phyloP scores from a whole-genome alignment of 2,329 filamentous ascomycete genomes.

The Chrysoporthe deuterocubensis region DNA sequence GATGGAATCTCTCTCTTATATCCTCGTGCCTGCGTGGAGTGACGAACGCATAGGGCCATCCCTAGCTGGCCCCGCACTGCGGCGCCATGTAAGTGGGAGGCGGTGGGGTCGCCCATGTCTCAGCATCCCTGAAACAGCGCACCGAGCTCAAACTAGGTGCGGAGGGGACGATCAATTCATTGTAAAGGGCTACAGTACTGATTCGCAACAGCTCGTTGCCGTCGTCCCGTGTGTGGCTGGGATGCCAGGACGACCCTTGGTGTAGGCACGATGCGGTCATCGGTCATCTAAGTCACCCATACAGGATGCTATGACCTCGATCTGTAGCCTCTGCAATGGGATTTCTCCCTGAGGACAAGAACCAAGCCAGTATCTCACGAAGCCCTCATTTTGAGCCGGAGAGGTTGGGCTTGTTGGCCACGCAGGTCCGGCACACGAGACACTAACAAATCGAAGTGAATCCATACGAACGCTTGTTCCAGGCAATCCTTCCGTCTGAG shows the following conservation, averaged over 20 bases:
- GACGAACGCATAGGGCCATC: background rate
- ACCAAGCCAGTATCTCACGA: too few relatives aligned
- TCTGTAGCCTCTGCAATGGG: too few relatives aligned
- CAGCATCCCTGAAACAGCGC: background rate
- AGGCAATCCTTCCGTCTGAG: background rate
- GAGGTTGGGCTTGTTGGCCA: too few relatives aligned
- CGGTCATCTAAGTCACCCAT: too few relatives aligned
- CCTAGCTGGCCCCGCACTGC: constrained; percentile 3
- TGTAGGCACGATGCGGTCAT: background rate
- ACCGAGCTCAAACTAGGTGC: too few relatives aligned
- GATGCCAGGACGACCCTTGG: background rate
- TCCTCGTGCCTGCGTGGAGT: background rate
- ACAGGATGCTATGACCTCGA: too few relatives aligned
- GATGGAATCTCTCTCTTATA: background rate
- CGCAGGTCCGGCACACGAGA: background rate
- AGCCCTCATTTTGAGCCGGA: too few relatives aligned
- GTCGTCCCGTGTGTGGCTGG: background rate
- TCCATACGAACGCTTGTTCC: background rate
- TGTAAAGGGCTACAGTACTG: too few relatives aligned
- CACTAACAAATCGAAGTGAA: background rate
- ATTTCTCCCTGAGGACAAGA: too few relatives aligned
- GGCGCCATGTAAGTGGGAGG: background rate
- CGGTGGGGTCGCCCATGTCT: background rate
- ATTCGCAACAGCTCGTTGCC: background rate
- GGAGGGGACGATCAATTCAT: background rate